Conservation (phyloP, 192 early-diverging fungal species). For the Backusella tuberculispora region DNA sequence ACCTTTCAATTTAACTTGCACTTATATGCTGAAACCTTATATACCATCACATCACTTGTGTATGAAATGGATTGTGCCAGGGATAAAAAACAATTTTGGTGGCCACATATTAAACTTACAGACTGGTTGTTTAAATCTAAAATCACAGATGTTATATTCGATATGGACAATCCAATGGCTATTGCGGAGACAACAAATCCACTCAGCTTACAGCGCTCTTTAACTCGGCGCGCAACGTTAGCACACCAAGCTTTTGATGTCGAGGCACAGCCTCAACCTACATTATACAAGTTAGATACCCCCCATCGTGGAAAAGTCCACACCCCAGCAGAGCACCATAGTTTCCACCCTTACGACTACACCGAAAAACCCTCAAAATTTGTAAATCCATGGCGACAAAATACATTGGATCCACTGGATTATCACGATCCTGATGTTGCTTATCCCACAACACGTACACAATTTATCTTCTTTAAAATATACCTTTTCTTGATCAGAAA, state of each 20-base stretch:
- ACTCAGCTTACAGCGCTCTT: conserved; percentile 15
- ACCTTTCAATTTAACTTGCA: conserved; percentile 36
- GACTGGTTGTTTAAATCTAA: conserved; percentile 15
- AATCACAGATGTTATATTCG: conserved; percentile 12
- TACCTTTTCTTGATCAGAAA: conserved; percentile 32
- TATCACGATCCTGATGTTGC: conserved; percentile 43
- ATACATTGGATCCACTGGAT: conserved; percentile 19
- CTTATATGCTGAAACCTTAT: conserved; percentile 33
- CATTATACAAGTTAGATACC: conserved; percentile 4
- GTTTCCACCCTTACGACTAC: neutral
- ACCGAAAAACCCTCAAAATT: neutral
- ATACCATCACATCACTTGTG: conserved; percentile 33
- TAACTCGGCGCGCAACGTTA: conserved; percentile 9
- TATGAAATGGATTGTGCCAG: conserved; percentile 34
- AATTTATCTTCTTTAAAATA: conserved; percentile 34
- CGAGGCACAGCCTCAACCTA: neutral
- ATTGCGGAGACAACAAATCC: conserved; percentile 15
- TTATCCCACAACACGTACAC: conserved; percentile 25
- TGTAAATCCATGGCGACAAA: conserved; percentile 6
- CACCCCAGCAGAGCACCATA: neutral
- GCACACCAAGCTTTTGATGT: neutral
- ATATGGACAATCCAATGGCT: conserved; percentile 18
- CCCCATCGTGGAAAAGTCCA: neutral
- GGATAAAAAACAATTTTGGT: conserved; percentile 27
- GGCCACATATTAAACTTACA: conserved; percentile 20